phyloP scores from a whole-genome alignment of 73 alveolate genomes.

The Paramecium octaurelia region DNA sequence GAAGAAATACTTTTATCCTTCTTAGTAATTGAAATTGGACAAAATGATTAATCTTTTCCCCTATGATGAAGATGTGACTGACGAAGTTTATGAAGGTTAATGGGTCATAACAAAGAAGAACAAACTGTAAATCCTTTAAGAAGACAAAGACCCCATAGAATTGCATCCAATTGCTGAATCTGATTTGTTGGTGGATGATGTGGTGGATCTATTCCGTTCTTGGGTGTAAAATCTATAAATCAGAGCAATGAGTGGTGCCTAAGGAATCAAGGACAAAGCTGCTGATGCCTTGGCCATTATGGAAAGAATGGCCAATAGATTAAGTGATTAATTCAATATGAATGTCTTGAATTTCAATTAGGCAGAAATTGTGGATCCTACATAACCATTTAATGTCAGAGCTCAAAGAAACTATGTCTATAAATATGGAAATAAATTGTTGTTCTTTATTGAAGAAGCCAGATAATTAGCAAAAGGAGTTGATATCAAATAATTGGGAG shows the following conservation, averaged over 20 bases:
- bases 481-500: neutral
- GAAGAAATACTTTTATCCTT: slow-evolving; percentile 11
- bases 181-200: slow-evolving; percentile 49
- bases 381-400: slow-evolving; percentile 52
- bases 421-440: slow-evolving; percentile 46
- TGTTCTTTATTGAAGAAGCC: slow-evolving; percentile 52
- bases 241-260: neutral
- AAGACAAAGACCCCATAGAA: neutral
- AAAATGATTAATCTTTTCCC: slow-evolving; percentile 2
- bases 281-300: neutral
- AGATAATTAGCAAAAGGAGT: slow-evolving; percentile 51
- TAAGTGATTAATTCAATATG: slow-evolving; percentile 8
- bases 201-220: neutral
- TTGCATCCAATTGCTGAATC: neutral
- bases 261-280: neutral
- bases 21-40: neutral
- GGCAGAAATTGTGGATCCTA: slow-evolving; percentile 41
- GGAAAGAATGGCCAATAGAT: slow-evolving; percentile 25
- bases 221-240: slow-evolving; percentile 28
- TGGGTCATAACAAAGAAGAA: neutral
- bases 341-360: neutral
- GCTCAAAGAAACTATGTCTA: slow-evolving; percentile 52
- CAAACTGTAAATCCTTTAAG: neutral
- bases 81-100: slow-evolving; percentile 39
- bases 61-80: slow-evolving; percentile 6